A percentile compares a stretch with the other conserved stretches of the same genome.
Conservation (phyloP, 179 eudicot genomes). For the Dionaea muscipula region DNA sequence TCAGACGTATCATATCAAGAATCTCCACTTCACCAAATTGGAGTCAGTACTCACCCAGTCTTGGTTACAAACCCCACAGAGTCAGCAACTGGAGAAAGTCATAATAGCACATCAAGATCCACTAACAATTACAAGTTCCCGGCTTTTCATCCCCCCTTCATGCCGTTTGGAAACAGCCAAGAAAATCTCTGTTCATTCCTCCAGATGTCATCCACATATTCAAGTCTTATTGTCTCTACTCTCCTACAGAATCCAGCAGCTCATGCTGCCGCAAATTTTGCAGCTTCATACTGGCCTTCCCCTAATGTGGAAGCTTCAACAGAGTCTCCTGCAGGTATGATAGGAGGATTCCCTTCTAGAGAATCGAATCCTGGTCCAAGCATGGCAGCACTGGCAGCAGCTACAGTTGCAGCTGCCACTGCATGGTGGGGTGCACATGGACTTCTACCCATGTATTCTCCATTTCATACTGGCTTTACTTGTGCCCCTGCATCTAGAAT, state of each 20-base stretch:
- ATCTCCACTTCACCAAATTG: conserved; percentile 31
- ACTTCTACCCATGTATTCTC: conserved; percentile 51
- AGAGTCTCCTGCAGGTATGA: conserved; percentile 19
- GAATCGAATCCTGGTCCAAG: conserved; percentile 48
- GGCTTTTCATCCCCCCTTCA: conserved; percentile 43
- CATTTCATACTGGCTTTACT: conserved; percentile 39
- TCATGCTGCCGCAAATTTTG: conserved; percentile 85
- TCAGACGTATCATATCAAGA: conserved; percentile 43
- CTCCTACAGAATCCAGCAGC: conserved; percentile 86
- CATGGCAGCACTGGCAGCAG: conserved; percentile 73
- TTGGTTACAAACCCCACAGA: conserved; percentile 27
- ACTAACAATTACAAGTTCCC: conserved; percentile 31
- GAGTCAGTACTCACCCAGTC: conserved; percentile 31
- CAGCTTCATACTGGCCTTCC: conserved; percentile 70
- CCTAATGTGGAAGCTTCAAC: conserved; percentile 33
- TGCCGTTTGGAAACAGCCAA: conserved; percentile 31
- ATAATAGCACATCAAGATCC: conserved; percentile 34
- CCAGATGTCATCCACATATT: conserved; percentile 53
- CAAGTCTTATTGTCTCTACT: conserved; percentile 64
- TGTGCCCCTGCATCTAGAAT: conserved; percentile 29
- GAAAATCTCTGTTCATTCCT: conserved; percentile 47
- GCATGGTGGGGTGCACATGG: conserved; percentile 99
- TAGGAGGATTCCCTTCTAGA: conserved; percentile 30
- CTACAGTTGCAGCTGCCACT: conserved; percentile 93
- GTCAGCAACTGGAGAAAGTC: conserved; percentile 42